Evolutionary conservation across 164 flowering plant genomes (phyloP).

Genomic region (Aristolochia fimbriata): DNA sequence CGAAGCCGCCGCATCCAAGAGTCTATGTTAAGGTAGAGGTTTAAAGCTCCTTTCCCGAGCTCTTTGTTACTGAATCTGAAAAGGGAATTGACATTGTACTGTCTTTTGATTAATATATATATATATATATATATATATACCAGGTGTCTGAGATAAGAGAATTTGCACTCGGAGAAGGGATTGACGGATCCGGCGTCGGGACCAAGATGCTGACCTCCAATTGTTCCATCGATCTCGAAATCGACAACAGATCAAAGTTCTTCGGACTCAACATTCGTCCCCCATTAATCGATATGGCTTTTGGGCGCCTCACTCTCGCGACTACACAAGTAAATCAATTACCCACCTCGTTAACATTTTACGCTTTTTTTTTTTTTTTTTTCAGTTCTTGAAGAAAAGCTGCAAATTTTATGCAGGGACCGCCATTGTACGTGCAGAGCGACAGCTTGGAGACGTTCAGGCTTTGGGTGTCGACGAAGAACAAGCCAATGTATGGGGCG

Average conservation of each 20-base stretch:
- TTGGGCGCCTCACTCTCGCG: slow-evolving; percentile 41
- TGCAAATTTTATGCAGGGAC: slow-evolving; percentile 26
- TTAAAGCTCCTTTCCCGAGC: background rate
- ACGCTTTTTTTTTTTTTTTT: no score
- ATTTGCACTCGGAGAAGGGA: slow-evolving; percentile 64
- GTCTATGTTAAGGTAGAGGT: background rate
- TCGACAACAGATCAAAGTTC: slow-evolving; percentile 64
- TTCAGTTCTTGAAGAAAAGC: no score
- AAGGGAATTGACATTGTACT: no score
- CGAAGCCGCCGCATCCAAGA: slow-evolving; percentile 1
- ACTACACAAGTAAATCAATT: slow-evolving; percentile 31
- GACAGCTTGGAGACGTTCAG: slow-evolving; percentile 17
- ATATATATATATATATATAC: no score
- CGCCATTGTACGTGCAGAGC: slow-evolving; percentile 27
- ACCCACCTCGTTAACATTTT: background rate
- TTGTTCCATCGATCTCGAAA: slow-evolving; percentile 30
- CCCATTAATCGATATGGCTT: slow-evolving; percentile 36
- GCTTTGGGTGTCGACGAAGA: slow-evolving; percentile 43
- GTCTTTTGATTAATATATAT: no score
- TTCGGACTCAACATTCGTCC: slow-evolving; percentile 60
- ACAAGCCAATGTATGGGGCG: slow-evolving; percentile 73
- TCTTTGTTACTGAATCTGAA: background rate
- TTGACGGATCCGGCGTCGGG: slow-evolving; percentile 55
- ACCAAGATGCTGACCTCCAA: slow-evolving; percentile 65
- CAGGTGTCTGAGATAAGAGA: slow-evolving; percentile 40